These are phyloP conservation scores for Grammothele lineata DNA, from an alignment of 768 basidiomycete species.

Conservation along the genomic window DNA sequence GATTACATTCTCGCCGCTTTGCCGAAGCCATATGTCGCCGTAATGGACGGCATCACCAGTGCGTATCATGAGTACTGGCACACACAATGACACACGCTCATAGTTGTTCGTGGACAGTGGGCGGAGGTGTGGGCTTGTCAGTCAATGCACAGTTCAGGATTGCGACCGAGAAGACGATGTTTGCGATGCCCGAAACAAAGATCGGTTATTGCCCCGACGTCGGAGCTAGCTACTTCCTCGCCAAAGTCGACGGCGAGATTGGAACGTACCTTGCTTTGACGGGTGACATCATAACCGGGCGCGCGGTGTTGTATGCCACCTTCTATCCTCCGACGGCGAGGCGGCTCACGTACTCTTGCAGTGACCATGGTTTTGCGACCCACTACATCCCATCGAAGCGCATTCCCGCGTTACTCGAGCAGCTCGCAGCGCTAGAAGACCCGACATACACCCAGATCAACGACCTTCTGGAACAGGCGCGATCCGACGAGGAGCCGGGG, in stretches of 20 bases:
- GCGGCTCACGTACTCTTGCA: slow-evolving; percentile 26
- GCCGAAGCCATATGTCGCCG: slow-evolving; percentile 83
- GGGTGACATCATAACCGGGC: slow-evolving; percentile 63
- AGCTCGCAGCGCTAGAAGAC: slow-evolving; percentile 55
- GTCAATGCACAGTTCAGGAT: slow-evolving; percentile 85
- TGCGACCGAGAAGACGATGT: slow-evolving; percentile 86
- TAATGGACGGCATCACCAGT: slow-evolving; percentile 93
- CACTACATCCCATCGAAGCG: slow-evolving; percentile 83
- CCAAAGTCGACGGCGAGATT: slow-evolving; percentile 84
- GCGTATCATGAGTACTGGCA: too few species aligned
- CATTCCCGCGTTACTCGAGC: slow-evolving; percentile 65
- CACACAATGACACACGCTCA: too few species aligned
- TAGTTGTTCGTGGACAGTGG: slow-evolving; percentile 68
- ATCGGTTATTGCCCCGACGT: slow-evolving; percentile 93
- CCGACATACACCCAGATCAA: slow-evolving; percentile 52
- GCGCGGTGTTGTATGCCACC: slow-evolving; percentile 79
- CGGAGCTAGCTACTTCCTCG: slow-evolving; percentile 85
- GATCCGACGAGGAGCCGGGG: slow-evolving; percentile 52
- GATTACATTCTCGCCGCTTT: slow-evolving; percentile 69
- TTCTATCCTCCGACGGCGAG: neutral
- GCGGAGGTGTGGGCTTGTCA: slow-evolving; percentile 89
- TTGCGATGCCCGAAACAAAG: slow-evolving; percentile 97
- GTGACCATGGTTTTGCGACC: slow-evolving; percentile 90
- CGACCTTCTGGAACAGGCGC: slow-evolving; percentile 61
- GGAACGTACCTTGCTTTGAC: slow-evolving; percentile 95